Base-by-base conservation (phyloP, 768 basidiomycete genomes). In the Tylopilus felleus region DNA sequence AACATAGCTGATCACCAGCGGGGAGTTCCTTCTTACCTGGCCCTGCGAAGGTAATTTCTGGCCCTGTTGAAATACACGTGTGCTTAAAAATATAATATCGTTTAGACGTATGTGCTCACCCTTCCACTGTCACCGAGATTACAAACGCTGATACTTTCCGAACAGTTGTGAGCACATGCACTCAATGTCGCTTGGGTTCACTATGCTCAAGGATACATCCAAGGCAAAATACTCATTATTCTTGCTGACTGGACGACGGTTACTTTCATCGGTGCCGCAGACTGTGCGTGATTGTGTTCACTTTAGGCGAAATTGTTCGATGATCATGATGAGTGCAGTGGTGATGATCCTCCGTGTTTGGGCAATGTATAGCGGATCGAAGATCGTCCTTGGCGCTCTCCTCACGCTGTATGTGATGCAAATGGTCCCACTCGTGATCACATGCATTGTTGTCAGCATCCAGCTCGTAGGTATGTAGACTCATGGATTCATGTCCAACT, bases 291-390 rank as follows among this genome's bases (percentile, higher is more conserved):
- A 12, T 17, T n/a, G 0, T 33, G 21, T 5, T 42, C 22, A 16
- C 21, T 14, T 22, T 19, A 16, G 17, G 6, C 19, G 23, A 22
- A 7, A 7, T 5, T 21, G 29, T 21, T n/a, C n/a, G n/a, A n/a
- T 28, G 23, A 49, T 14, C 2, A 3, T 2, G n/a, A 6, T 28
- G 23, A 47, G 13, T 45, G n/a, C n/a, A 59, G 60, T 61, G 46
- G 43, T 28, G 8, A 61, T 61, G 60, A 51, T 62, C 28, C 49
- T 63, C 10, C 60, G 56, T 31, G 36, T 62, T n/a, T 62, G 56
- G 51, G 56, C 46, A 41, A 21, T 61, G 31, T 59, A 61, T 25
- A 4, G 10, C 9, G 40, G 21, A 7, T 61, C 60, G 5, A 59
- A 25, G 33, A 28, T 51, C 16, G 23, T 61, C 3, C 52, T 61